These are phyloP conservation scores for Haplographium delicatum DNA, from an alignment of 495 filamentous ascomycete genomes.

Conservation along the genomic window DNA sequence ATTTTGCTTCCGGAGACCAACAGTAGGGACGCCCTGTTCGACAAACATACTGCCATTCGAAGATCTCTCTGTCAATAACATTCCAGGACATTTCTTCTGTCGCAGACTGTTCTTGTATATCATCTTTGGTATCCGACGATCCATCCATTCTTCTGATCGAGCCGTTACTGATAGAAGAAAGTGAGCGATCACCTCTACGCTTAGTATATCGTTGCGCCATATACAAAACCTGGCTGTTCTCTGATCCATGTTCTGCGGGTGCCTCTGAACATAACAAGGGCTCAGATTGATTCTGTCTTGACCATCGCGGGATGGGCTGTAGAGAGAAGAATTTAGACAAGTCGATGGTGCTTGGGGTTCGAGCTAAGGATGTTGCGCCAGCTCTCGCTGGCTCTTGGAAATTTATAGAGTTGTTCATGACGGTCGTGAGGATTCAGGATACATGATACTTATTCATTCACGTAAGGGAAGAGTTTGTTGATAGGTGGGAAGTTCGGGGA, in stretches of 20 bases:
- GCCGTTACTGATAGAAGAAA: slow-evolving; percentile 14
- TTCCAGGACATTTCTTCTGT: slow-evolving; percentile 13
- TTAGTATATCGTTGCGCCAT: slow-evolving; percentile 5
- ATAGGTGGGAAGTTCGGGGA: no score
- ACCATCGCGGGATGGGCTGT: background rate
- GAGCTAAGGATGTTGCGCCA: background rate
- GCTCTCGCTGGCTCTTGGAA: background rate
- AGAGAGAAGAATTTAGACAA: background rate
- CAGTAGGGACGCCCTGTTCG: slow-evolving; percentile 23
- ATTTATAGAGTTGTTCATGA: background rate
- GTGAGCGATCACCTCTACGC: background rate
- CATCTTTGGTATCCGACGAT: background rate
- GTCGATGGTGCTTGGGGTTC: background rate
- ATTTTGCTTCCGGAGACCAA: slow-evolving; percentile 21
- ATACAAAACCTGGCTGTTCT: slow-evolving; percentile 20
- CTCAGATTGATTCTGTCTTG: background rate
- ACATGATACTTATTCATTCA: no score
- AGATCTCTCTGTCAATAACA: slow-evolving; percentile 23
- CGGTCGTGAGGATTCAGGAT: background rate
- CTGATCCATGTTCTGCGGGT: slow-evolving; percentile 9
- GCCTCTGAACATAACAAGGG: background rate
- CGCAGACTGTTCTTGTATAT: background rate
- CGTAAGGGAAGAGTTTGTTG: no score
- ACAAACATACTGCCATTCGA: slow-evolving; percentile 24
- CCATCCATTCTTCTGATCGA: slow-evolving; percentile 6